phyloP scores from a whole-genome alignment of 176 grass and related monocot species.

The Cenchrus fungigraminus region DNA sequence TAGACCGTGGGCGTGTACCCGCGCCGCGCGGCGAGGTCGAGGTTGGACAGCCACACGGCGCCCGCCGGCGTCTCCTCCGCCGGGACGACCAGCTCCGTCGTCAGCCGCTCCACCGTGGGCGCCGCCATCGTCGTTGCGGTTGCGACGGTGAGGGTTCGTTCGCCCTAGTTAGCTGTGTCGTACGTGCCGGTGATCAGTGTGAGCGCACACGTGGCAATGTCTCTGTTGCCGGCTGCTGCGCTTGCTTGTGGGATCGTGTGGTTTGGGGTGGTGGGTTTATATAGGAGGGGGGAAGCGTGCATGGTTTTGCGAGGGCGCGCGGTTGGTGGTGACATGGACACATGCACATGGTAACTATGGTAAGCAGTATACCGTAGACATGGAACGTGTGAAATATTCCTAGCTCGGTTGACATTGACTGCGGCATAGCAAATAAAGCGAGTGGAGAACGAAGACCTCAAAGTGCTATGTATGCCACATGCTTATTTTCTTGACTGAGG shows the following conservation, averaged over 20 bases:
- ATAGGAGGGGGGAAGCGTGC: neutral
- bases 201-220: neutral
- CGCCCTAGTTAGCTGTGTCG: neutral
- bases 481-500: neutral
- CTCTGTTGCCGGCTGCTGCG: neutral
- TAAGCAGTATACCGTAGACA: too few relatives aligned
- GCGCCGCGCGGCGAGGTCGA: slow-evolving; percentile 48
- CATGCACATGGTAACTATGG: neutral
- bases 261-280: neutral
- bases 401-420: neutral
- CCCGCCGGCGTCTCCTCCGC: slow-evolving; percentile 51
- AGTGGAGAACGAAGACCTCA: neutral
- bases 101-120: slow-evolving; percentile 47
- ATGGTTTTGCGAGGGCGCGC: neutral
- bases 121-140: neutral
- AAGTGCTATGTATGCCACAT: neutral
- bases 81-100: slow-evolving; percentile 57
- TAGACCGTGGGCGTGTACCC: slow-evolving; percentile 73
- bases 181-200: neutral
- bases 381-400: neutral
- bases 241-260: neutral
- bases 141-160: neutral
- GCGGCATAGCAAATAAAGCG: neutral
- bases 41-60: slow-evolving; percentile 72
- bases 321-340: neutral